Conservation (phyloP, 1,139 yeast species). For the Diutina pseudorugosa region DNA sequence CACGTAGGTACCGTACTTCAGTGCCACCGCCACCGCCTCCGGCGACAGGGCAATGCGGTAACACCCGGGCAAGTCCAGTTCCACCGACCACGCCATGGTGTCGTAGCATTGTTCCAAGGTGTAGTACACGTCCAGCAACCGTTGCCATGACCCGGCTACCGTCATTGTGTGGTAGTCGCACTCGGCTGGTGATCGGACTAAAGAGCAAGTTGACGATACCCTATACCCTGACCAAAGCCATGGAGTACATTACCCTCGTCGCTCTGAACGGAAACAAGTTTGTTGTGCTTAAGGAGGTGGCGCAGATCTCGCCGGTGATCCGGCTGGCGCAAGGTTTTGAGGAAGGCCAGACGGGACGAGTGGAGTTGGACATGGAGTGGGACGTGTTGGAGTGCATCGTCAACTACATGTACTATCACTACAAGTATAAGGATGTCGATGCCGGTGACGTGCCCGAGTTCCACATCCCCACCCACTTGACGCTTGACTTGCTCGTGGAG, state of each 20-base stretch:
- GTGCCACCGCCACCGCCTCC: conserved; percentile 32
- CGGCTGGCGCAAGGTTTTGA: conserved; percentile 53
- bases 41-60: conserved; percentile 21
- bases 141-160: conserved; percentile 39
- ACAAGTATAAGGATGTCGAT: conserved; percentile 53
- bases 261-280: conserved; percentile 66
- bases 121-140: conserved; percentile 50
- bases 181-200: neutral
- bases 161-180: neutral
- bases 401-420: conserved; percentile 73
- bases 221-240: too few relatives aligned
- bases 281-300: conserved; percentile 63
- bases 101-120: conserved; percentile 35
- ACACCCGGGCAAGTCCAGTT: conserved; percentile 13
- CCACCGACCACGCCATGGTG: conserved; percentile 23
- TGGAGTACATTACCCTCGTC: conserved; percentile 48
- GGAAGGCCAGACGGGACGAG: conserved; percentile 40
- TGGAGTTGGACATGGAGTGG: conserved; percentile 55
- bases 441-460: conserved; percentile 66
- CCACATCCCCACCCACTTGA: conserved; percentile 87
- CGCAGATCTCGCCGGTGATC: conserved; percentile 72
- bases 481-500: conserved; percentile 79
- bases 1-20: conserved; percentile 15
- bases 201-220: too few relatives aligned
- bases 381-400: conserved; percentile 68